These are phyloP conservation scores for Thelephora terrestris DNA, from an alignment of 1,284 basidiomycete species.

Conservation along the genomic window DNA sequence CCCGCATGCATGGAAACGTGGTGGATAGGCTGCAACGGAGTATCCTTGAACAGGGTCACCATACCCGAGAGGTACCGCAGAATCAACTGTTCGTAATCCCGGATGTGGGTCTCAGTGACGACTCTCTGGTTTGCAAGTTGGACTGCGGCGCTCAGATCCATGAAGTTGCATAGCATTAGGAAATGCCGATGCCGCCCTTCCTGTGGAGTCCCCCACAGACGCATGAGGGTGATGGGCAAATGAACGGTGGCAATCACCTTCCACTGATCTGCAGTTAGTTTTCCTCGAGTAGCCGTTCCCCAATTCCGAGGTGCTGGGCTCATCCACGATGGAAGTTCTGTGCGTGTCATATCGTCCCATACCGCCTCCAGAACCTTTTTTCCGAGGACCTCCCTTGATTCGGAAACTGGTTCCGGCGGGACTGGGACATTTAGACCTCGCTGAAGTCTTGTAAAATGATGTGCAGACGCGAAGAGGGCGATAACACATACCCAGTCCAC, in stretches of 20 bases:
- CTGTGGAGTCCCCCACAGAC: conserved; percentile 8
- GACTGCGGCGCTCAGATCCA: conserved; percentile 13
- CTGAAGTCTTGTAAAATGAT: too few relatives aligned
- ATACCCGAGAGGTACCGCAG: conserved; percentile 10
- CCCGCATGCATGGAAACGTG: conserved; percentile 26
- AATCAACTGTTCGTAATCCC: conserved; percentile 10
- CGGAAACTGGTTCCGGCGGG: too few relatives aligned
- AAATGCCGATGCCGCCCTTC: background rate
- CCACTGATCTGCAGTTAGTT: conserved; percentile 20
- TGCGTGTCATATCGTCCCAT: conserved; percentile 9
- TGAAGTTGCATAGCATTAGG: conserved; percentile 16
- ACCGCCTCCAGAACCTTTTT: conserved; percentile 4
- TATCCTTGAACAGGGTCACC: conserved; percentile 16
- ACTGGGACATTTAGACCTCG: too few relatives aligned
- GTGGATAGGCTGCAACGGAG: conserved; percentile 20
- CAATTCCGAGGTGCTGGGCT: conserved; percentile 10
- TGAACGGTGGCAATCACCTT: conserved; percentile 12
- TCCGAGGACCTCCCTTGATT: conserved; percentile 2
- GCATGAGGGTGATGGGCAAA: conserved; percentile 12
- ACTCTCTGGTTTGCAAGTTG: conserved; percentile 6
- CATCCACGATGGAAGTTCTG: conserved; percentile 16
- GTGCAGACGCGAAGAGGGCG: too few relatives aligned
- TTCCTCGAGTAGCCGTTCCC: conserved; percentile 13
- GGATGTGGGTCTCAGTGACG: conserved; percentile 4
- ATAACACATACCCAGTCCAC: too few relatives aligned